Conservation (phyloP, 371 early-diverging fungal species). For the Nosema muscidifuracis region DNA sequence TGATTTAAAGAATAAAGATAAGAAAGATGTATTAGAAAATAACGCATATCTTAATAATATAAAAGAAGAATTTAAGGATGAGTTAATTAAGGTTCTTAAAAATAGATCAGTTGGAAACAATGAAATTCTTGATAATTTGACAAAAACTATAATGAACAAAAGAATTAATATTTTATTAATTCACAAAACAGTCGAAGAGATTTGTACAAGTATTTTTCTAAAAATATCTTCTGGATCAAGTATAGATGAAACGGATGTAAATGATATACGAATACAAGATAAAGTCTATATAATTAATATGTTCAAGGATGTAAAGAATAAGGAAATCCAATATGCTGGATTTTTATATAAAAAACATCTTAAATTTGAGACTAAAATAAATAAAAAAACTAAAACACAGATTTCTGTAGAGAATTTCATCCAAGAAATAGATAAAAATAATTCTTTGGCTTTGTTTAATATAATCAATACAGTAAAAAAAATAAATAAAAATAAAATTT, state of each 20-base stretch:
- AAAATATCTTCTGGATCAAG: not conserved
- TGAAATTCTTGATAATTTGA: not conserved
- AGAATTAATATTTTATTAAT: not conserved
- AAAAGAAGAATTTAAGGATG: too few species aligned
- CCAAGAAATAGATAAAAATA: slow-evolving; percentile 23
- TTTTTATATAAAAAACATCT: not conserved
- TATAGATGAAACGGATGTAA: not conserved
- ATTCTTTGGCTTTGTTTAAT: slow-evolving; percentile 34
- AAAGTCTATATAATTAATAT: not conserved
- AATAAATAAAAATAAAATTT: slow-evolving; percentile 12
- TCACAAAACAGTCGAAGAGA: not conserved
- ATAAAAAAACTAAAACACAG: slow-evolving; percentile 1
- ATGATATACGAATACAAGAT: not conserved
- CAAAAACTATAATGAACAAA: not conserved
- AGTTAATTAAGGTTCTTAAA: too few species aligned
- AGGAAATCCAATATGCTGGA: not conserved
- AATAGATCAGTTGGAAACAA: not conserved
- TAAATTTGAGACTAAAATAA: not conserved
- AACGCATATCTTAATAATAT: too few species aligned
- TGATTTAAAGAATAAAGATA: too few species aligned
- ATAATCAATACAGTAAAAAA: slow-evolving; percentile 45
- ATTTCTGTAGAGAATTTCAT: slow-evolving; percentile 19
- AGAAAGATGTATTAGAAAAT: too few species aligned
- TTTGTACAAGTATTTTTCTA: not conserved
- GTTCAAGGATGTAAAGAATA: not conserved